Evolutionary conservation across 805 yeast species (phyloP).

Genomic region (Wickerhamomyces sydowiorum): DNA sequence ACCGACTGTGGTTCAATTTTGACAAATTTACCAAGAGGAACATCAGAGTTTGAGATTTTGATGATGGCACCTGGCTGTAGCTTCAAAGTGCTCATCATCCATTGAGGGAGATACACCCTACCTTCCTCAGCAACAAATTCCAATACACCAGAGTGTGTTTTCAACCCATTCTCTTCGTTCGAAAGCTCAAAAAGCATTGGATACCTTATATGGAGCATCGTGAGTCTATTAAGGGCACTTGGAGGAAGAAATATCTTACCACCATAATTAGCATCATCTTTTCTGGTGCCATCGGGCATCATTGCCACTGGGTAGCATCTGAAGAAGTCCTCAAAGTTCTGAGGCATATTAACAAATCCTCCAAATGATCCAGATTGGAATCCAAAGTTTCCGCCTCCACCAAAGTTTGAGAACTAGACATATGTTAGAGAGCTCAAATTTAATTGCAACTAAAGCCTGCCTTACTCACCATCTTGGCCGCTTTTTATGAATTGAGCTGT

Average conservation of each 20-base stretch:
- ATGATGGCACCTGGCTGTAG: conserved; percentile 78
- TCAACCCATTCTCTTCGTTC: conserved; percentile 54
- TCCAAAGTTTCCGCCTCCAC: conserved; percentile 17
- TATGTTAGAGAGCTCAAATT: neutral
- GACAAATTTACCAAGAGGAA: conserved; percentile 83
- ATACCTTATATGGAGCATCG: conserved; percentile 87
- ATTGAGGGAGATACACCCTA: conserved; percentile 85
- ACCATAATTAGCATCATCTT: conserved; percentile 82
- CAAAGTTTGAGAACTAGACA: conserved; percentile 31
- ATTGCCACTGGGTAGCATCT: conserved; percentile 87
- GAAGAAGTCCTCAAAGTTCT: conserved; percentile 74
- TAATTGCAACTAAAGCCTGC: neutral
- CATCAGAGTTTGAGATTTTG: conserved; percentile 67
- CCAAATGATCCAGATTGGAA: conserved; percentile 10
- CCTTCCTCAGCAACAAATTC: conserved; percentile 98
- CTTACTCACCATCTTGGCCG: neutral
- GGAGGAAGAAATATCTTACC: conserved; percentile 96
- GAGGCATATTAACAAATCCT: conserved; percentile 29
- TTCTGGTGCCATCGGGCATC: conserved; percentile 67
- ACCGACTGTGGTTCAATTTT: conserved; percentile 94
- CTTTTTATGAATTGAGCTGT: neutral
- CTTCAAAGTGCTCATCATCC: conserved; percentile 85
- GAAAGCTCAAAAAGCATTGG: conserved; percentile 89
- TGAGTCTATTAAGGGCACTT: conserved; percentile 80
- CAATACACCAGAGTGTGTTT: conserved; percentile 88